Base-by-base conservation (phyloP, 345 rosid genomes). In the Physaria fendleri region DNA sequence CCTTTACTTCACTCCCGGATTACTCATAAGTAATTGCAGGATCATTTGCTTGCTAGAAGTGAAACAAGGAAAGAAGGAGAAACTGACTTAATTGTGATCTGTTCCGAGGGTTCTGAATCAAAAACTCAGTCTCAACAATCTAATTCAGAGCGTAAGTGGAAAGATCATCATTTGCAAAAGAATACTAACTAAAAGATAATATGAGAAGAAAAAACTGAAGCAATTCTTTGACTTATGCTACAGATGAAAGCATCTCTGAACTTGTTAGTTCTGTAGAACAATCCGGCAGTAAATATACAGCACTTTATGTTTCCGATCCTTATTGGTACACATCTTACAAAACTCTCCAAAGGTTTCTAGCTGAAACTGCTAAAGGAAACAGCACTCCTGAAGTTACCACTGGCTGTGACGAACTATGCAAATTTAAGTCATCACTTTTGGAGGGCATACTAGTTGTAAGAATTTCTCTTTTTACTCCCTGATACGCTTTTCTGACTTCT, bases 401-500 rank as follows among this genome's bases (percentile, higher is more conserved):
- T 6, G 14, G 20, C 35, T 90, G 99, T 21, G 83, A 85, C 72
- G 92, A 88, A 71, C 81, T 93, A 66, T 93, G 99, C 86, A 72
- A 74, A 70, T 68, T 93, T 50, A 93, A 93, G 71, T 74, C 99
- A 53, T 81, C 99, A 2, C 88, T 93, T 70, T 57, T 87, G 68
- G 97, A 93, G 77, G 99, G 99, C 61, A 60, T 87, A 59, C 68
- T 90, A 17, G 96, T 83, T 64, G 99, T 93, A 76, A 85, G 50
- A 77, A 84, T 62, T 49, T 25, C 40, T 55, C 47, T 39, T 62
- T 30, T 22, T 8, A 22, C 32, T 51, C 35, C 7, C 6, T 51
- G 25, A 43, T 33, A 30, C 10, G 23, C 45, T 28, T 29, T 38
- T 61, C 35, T 32, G 46, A 41, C 13, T 57, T 15, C 9, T 6